A percentile compares a stretch with the other conserved stretches of the same genome.
Conservation (phyloP, 306 rosid genomes). For the Elaeagnus macrophylla region DNA sequence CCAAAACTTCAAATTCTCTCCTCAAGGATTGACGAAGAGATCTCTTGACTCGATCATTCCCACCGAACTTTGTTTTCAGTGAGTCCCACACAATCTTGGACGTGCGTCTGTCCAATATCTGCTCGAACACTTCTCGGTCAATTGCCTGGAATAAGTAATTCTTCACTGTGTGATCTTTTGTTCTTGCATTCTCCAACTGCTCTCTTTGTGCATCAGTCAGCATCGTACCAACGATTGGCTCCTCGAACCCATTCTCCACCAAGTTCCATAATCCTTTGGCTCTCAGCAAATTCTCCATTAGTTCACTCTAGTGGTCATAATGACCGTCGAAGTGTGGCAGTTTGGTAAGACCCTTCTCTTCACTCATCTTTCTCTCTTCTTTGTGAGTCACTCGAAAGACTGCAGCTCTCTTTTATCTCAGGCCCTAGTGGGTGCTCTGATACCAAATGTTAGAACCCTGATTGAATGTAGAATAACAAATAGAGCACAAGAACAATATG, state of each 20-base stretch:
- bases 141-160: not conserved
- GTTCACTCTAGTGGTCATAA: not conserved
- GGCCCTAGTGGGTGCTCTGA: no score
- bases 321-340: not conserved
- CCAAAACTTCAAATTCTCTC: no score
- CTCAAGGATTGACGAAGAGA: no score
- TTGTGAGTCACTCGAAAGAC: no score
- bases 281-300: not conserved
- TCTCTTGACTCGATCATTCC: no score
- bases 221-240: not conserved
- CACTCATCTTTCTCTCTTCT: no score
- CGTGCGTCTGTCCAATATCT: not conserved
- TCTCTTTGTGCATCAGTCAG: not conserved
- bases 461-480: no score
- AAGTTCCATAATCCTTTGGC: not conserved
- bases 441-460: no score
- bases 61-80: no score
- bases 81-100: not conserved
- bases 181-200: not conserved
- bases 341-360: no score
- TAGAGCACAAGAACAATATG: no score
- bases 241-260: not conserved
- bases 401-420: no score
- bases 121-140: not conserved
- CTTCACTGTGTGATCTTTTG: not conserved